phyloP scores from a whole-genome alignment of 768 basidiomycete species.

The Flagelloscypha sp. region DNA sequence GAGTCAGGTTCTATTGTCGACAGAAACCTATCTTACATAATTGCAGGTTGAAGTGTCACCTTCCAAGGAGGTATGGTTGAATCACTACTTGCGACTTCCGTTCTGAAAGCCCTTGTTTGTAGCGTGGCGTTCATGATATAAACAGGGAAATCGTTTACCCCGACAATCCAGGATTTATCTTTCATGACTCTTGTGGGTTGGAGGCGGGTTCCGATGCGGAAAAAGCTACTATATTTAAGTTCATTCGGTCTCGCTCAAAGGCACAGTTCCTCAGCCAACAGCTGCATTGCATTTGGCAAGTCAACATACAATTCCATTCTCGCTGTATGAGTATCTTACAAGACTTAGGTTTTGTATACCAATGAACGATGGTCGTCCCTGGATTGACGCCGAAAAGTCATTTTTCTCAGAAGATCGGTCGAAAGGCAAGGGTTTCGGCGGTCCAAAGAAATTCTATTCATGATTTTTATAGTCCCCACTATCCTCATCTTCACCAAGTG shows the following conservation, averaged over 20 bases:
- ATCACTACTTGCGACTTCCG: no score
- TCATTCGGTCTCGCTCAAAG: conserved; percentile 20
- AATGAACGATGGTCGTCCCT: conserved; percentile 17
- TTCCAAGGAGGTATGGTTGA: background rate
- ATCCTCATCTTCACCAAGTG: conserved; percentile 31
- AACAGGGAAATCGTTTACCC: conserved; percentile 20
- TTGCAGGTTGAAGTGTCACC: conserved; percentile 1
- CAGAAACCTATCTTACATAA: background rate
- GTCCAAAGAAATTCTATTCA: background rate
- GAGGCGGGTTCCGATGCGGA: conserved; percentile 26
- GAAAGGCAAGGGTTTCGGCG: conserved; percentile 14
- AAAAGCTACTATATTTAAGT: conserved; percentile 19
- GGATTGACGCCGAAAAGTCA: conserved; percentile 19
- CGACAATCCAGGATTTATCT: conserved; percentile 26
- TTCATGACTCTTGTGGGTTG: conserved; percentile 35
- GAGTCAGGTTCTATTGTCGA: conserved; percentile 2
- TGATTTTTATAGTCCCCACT: conserved; percentile 36
- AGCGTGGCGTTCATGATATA: conserved; percentile 29
- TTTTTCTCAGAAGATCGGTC: conserved; percentile 22
- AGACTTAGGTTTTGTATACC: conserved; percentile 33
- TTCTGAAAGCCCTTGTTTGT: no score
- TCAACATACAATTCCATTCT: background rate
- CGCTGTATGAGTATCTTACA: background rate
- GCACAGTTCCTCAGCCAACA: conserved; percentile 14
- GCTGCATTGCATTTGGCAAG: conserved; percentile 32